Conservation (phyloP, 257 asterid genomes). For the Solanum pimpinellifolium region DNA sequence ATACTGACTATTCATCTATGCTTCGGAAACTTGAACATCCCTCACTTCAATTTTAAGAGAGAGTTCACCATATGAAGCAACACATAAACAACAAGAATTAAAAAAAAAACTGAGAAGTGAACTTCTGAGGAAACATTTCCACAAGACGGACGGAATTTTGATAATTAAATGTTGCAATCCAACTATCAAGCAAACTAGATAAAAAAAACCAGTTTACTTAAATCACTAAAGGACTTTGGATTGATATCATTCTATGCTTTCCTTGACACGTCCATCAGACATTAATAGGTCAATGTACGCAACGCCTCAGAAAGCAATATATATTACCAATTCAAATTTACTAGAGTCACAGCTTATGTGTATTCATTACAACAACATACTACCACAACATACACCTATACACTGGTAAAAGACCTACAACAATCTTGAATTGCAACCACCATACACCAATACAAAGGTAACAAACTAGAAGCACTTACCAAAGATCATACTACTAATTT, state of each 20-base stretch:
- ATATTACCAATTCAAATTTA: neutral
- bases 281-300: neutral
- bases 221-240: neutral
- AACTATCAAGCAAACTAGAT: neutral
- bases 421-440: too few relatives aligned
- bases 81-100: neutral
- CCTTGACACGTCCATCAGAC: neutral
- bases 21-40: slow-evolving; percentile 1
- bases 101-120: too few relatives aligned
- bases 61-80: slow-evolving; percentile 3
- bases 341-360: neutral
- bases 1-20: neutral
- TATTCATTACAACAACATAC: neutral
- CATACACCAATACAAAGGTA: neutral
- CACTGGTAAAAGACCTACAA: neutral
- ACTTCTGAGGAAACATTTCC: neutral
- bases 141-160: neutral
- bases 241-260: neutral
- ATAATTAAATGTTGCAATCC: neutral
- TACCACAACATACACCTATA: neutral
- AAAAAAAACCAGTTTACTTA: neutral
- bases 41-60: neutral
- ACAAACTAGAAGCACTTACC: neutral
- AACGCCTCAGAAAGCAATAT: neutral
- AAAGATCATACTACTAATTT: neutral